phyloP scores from a whole-genome alignment of 1,139 yeast species.

The Geotrichum australiense region DNA sequence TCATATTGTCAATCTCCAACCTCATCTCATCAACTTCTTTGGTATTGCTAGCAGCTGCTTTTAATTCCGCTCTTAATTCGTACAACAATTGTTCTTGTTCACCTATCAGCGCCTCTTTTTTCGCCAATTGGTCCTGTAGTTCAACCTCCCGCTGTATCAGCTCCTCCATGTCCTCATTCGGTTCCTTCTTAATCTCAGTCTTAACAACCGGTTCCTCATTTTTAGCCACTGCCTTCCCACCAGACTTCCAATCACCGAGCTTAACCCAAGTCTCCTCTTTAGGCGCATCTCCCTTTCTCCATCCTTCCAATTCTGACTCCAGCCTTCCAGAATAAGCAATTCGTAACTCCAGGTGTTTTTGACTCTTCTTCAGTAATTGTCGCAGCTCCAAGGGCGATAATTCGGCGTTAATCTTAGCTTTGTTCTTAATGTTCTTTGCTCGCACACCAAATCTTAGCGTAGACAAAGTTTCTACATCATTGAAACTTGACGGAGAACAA shows the following conservation, averaged over 20 bases:
- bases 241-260: not conserved
- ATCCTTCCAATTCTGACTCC: conserved; percentile 46
- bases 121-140: conserved; percentile 32
- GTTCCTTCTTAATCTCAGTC: conserved; percentile 21
- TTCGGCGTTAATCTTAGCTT: conserved; percentile 63
- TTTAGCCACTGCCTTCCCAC: not conserved
- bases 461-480: conserved; percentile 66
- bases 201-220: not conserved
- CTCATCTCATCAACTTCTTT: conserved; percentile 21
- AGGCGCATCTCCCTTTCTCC: conserved; percentile 45
- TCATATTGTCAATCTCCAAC: conserved; percentile 27
- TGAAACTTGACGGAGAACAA: conserved; percentile 61
- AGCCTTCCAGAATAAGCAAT: conserved; percentile 41
- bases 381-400: conserved; percentile 52
- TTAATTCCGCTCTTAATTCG: conserved; percentile 9
- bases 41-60: not conserved
- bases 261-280: conserved; percentile 32
- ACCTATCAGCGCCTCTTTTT: conserved; percentile 28
- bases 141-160: conserved; percentile 32
- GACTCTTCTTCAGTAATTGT: conserved; percentile 42
- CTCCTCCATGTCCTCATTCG: conserved; percentile 21
- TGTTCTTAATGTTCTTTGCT: conserved; percentile 65
- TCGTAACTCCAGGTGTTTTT: conserved; percentile 42
- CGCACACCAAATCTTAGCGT: conserved; percentile 76
- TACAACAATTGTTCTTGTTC: conserved; percentile 21